phyloP scores from a whole-genome alignment of 106 monocot genomes.

The Dactylorhiza incarnata region DNA sequence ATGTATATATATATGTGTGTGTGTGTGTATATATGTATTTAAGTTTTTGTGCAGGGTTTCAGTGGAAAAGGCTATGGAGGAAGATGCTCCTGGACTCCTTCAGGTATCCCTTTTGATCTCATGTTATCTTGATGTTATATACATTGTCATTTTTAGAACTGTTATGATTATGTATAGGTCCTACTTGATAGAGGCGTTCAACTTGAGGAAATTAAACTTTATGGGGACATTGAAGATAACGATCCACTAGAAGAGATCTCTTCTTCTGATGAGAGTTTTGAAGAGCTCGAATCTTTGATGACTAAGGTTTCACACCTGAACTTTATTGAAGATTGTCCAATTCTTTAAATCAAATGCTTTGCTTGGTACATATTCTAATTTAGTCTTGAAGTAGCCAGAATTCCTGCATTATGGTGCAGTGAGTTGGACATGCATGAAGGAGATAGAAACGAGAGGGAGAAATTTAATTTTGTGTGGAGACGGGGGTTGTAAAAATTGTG shows the following conservation, averaged over 20 bases:
- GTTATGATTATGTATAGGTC: conserved; percentile 33
- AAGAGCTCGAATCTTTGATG: conserved; percentile 72
- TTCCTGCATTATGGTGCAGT: no score
- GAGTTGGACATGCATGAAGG: no score
- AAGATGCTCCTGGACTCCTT: conserved; percentile 97
- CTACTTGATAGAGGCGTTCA: conserved; percentile 74
- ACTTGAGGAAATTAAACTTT: conserved; percentile 85
- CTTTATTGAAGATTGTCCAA: neutral
- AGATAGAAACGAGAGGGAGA: no score
- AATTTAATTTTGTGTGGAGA: no score
- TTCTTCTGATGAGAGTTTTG: conserved; percentile 49
- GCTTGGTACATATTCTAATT: no score
- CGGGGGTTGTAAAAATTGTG: no score
- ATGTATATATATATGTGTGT: neutral
- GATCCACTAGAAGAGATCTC: conserved; percentile 23
- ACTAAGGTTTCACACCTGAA: conserved; percentile 38
- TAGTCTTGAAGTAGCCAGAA: no score
- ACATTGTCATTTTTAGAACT: neutral
- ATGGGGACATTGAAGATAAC: conserved; percentile 51
- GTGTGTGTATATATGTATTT: no score
- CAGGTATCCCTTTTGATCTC: conserved; percentile 29
- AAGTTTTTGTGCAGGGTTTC: conserved; percentile 18
- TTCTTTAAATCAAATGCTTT: neutral
- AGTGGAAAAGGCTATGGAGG: conserved; percentile 75
- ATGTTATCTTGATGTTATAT: conserved; percentile 6